Evolutionary conservation across 805 yeast genomes (phyloP), one percentile per base, ranked within the genome.

Genomic region (Barnettozyma populi): DNA sequence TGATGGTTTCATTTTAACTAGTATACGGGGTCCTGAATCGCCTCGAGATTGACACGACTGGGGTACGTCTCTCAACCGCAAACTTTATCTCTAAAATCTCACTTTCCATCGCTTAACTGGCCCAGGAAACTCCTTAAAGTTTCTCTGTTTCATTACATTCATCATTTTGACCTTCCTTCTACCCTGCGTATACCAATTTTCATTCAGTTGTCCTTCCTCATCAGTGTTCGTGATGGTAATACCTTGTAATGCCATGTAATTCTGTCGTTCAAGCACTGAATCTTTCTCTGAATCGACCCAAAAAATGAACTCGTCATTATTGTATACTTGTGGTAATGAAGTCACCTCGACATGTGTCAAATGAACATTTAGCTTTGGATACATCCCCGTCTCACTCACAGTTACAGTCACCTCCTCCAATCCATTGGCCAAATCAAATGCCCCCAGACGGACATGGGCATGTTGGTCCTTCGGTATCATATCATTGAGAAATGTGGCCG

Each of bases 281-380:
- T 25, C 34, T 8, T 3, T 4, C 21, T 39, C 32, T 16, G 18
- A 14, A 24, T 39, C 31, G 14, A 7, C 13, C 32, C 42, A 39
- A 21, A n/a, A 39, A 7, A 25, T 39, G 13, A 39, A 18, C n/a
- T 27, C 42, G 2, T 25, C 32, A 8, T 25, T 34, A 10, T n/a
- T 37, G 27, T 21, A 37, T 29, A 35, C 23, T 8, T 37, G 41
- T 4, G 41, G 41, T 10, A 37, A 13, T 8, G 27, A 21, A 6
- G 42, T 39, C 21, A 39, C 20, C 23, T 39, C 42, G 4, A 39
- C 31, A 20, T 39, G 42, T 18, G 42, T 39, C 21, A 39, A 25
- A 16, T 25, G 34, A 16, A 39, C 16, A 19, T 39, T 39, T 14
- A 34, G 31, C n/a, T 39, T 39, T 2, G 42, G 42, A 14, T 39